phyloP scores from a whole-genome alignment of 257 asterid species.

The Jacaranda mimosifolia region DNA sequence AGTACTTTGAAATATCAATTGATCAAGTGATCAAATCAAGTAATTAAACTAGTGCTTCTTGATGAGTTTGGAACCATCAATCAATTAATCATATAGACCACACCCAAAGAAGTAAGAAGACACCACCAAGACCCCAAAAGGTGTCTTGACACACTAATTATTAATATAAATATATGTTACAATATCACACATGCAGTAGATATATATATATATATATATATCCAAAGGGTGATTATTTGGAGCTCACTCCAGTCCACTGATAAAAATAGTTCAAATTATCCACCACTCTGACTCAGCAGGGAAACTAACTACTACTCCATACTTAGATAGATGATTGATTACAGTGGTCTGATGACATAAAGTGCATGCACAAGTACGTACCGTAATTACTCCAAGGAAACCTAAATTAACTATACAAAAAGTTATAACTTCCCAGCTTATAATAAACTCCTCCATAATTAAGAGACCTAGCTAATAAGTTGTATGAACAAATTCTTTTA shows the following conservation, averaged over 20 bases:
- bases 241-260: slow-evolving; percentile 15
- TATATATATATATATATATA: not conserved
- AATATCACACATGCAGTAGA: slow-evolving; percentile 1
- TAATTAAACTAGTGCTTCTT: slow-evolving; percentile 23
- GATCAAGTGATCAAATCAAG: slow-evolving; percentile 26
- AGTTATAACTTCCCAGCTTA: slow-evolving; percentile 36
- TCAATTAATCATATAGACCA: not conserved
- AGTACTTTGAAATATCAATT: slow-evolving; percentile 17
- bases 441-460: not conserved
- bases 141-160: slow-evolving; percentile 19
- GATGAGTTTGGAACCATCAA: slow-evolving; percentile 24
- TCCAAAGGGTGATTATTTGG: slow-evolving; percentile 30
- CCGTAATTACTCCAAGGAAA: not conserved
- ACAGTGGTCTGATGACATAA: slow-evolving; percentile 9
- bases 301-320: slow-evolving; percentile 22
- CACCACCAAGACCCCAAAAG: not conserved
- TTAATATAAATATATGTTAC: slow-evolving; percentile 15
- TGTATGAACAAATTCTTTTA: slow-evolving; percentile 39
- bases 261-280: slow-evolving; percentile 26
- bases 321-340: not conserved
- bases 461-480: slow-evolving; percentile 12
- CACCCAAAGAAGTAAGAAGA: slow-evolving; percentile 20
- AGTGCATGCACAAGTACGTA: not conserved
- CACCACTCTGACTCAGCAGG: not conserved
- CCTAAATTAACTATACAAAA: slow-evolving; percentile 36